These are phyloP conservation scores for Exophiala alcalophila DNA, from an alignment of 2,329 filamentous ascomycete species.

Conservation along the genomic window DNA sequence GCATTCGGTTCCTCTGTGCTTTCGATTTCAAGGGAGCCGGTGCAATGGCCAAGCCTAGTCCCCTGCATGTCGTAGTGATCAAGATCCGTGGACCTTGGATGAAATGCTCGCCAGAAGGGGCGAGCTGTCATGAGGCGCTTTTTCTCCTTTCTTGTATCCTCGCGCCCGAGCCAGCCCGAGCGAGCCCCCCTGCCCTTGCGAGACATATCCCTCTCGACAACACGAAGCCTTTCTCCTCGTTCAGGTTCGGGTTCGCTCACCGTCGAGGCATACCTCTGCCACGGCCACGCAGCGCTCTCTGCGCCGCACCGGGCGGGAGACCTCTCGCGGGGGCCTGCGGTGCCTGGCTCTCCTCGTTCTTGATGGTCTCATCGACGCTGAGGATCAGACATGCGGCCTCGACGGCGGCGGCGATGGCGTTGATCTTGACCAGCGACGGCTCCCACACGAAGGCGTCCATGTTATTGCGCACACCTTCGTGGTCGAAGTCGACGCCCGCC, in stretches of 20 bases:
- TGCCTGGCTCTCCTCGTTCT: conserved; percentile 86
- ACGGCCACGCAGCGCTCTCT: conserved; percentile 78
- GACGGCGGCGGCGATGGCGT: conserved; percentile 92
- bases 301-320: conserved; percentile 76
- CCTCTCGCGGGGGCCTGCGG: conserved; percentile 76
- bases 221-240: neutral
- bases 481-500: conserved; percentile 92
- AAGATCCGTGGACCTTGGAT: too few species aligned
- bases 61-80: too few species aligned
- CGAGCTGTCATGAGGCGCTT: too few species aligned
- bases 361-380: conserved; percentile 96
- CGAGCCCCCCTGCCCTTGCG: too few species aligned
- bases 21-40: too few species aligned
- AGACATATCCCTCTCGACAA: too few species aligned
- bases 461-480: conserved; percentile 91
- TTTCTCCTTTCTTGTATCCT: too few species aligned
- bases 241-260: too few species aligned
- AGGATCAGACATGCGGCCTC: conserved; percentile 95
- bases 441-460: conserved; percentile 97
- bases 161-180: too few species aligned
- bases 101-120: too few species aligned
- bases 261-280: conserved; percentile 87
- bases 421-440: conserved; percentile 91
- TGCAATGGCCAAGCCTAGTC: too few species aligned
- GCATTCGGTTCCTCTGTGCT: too few species aligned